Base-by-base conservation (phyloP, 2,329 filamentous ascomycete genomes). In the Mollisia scopiformis region DNA sequence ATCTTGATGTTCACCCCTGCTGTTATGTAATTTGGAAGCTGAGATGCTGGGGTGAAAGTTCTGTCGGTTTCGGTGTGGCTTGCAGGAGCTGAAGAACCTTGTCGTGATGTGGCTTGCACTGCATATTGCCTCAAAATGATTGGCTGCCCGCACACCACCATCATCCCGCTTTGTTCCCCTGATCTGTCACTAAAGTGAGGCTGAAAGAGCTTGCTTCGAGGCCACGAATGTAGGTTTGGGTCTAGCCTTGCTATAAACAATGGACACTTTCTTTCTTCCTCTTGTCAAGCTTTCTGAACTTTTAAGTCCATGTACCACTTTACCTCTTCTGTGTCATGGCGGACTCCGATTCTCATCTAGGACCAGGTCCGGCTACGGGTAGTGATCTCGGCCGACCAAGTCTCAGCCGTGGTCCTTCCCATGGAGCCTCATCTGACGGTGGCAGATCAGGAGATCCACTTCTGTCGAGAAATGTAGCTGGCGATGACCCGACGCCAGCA, bases 351-450 rank as follows among this genome's bases (percentile, higher is more conserved):
- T 13, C 33, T 43, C 33, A 55, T 19, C 30, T 55, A 21, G 53
- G 25, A 43, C 53, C 23, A 21, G 53, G 13, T 30, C 35, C 28
- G 35, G 37, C 35, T 43, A n/a, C 33, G 33, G 33, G 33, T 13
- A 37, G 33, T 46, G 53, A 25, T 46, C 37, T 46, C 33, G 53
- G 23, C 14, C 14, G 23, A 31, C 53, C 5, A 28, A 55, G 19
- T 31, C 37, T 39, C 21, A 55, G 53, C 37, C 7, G 25, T 55
- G 53, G 53, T 28, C 53, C 39, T 21, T 55, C 53, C 28, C 16
- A 27, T 30, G 5, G 53, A 55, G 8, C 37, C 13, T 55, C 53
- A 19, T 5, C 35, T 47, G 53, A 55, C 7, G 37, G 14, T 46
- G 16, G 23, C 23, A 5, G 27, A 43, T 55, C 53, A 30, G 23